Conservation (phyloP, 108 stramenopile genomes). For the Fistulifera pelliculosa region DNA sequence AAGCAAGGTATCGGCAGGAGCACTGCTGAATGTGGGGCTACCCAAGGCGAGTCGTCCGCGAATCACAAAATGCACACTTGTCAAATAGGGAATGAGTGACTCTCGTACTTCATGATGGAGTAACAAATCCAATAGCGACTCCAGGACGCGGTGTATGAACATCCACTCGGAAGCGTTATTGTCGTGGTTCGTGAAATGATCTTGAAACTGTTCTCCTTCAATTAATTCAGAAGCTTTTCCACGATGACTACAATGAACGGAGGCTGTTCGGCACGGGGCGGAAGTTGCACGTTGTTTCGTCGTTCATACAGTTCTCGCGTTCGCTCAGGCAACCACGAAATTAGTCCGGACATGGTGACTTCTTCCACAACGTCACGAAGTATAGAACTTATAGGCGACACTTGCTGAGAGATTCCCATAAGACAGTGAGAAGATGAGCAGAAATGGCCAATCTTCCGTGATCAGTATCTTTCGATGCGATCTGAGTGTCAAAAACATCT, state of each 20-base stretch:
- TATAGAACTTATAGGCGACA: no score
- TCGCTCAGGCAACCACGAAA: no score
- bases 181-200: not conserved
- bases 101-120: slow-evolving; percentile 31
- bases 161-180: slow-evolving; percentile 7
- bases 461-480: no score
- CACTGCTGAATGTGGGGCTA: not conserved
- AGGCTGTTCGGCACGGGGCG: no score
- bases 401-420: no score
- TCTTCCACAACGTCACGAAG: no score
- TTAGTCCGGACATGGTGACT: no score
- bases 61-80: slow-evolving; percentile 39
- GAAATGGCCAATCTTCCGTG: no score
- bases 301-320: no score
- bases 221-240: slow-evolving; percentile 15
- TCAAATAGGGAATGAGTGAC: slow-evolving; percentile 38
- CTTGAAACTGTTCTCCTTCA: slow-evolving; percentile 17
- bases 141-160: slow-evolving; percentile 43
- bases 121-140: slow-evolving; percentile 43
- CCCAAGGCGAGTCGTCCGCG: slow-evolving; percentile 31
- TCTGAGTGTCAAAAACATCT: no score
- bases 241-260: slow-evolving; percentile 15
- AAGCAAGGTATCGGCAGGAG: slow-evolving; percentile 14
- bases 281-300: no score
- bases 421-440: no score